Base-by-base conservation (phyloP, 129 eudicot genomes). In the Lactuca sativa region DNA sequence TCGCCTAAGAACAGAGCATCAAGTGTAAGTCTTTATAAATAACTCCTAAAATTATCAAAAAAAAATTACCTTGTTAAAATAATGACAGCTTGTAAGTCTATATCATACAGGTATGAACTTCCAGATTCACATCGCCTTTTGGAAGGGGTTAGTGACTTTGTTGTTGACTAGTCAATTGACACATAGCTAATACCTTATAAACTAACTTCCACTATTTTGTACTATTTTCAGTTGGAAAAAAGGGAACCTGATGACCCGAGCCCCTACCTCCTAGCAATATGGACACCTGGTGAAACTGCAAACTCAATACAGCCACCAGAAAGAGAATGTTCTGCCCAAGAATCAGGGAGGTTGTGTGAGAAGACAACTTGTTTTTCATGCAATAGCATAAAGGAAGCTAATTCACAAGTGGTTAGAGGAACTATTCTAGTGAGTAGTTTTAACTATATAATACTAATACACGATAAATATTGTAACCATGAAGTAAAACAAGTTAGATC, bases 231-330 rank as follows among this genome's bases (percentile, higher is more conserved):
- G 99, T 34, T 90, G 79, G 92, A 90, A 62, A 80, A 69, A 74
- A 78, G 97, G 76, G 97, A 86, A 60, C 85, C 85, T 30, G 97
- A 86, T 74, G 97, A 90, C 66, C 95, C 97, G 61, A 86, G 95
- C 66, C 95, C 90, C 14, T 90, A 90, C 74, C 97, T 90, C 56
- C 82, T 90, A 6, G 95, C 97, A 41, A 86, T 90, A 70, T 93
- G 99, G 99, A 82, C 95, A 67, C 99, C 79, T 81, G 97, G 97
- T 62, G 97, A 91, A 82, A 87, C 95, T 18, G 89, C 89, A 56
- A 70, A 87, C 61, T 87, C 95, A 5, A 57, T 74, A 63, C 82
- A 83, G 76, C 86, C 91, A 34, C 95, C 97, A 41, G 89, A 81
- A 66, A 71, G 60, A 61, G 78, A 70, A 44, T 90, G 97, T 56